These are phyloP conservation scores for Ustilago bromivora DNA, from an alignment of 1,284 basidiomycete species.

Conservation along the genomic window DNA sequence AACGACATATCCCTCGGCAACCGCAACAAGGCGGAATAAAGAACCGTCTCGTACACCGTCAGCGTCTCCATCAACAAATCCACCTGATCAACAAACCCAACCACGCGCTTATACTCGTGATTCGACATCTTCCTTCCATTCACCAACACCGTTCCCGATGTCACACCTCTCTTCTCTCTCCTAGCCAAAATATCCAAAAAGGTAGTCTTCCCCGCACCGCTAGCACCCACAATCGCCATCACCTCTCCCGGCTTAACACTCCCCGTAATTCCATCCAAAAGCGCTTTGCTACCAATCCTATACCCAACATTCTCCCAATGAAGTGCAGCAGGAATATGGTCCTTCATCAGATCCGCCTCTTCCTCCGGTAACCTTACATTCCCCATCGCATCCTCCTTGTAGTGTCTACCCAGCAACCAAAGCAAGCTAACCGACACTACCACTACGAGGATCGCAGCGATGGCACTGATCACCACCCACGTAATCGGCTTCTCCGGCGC, in stretches of 20 bases:
- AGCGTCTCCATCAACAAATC: constrained; percentile 95
- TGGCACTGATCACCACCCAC: constrained; percentile 86
- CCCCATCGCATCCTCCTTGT: constrained; percentile 51
- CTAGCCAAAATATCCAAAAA: constrained; percentile 94
- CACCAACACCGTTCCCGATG: constrained; percentile 82
- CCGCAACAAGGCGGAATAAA: constrained; percentile 90
- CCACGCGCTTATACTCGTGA: constrained; percentile 83
- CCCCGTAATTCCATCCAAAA: constrained; percentile 84
- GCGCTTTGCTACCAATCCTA: constrained; percentile 73
- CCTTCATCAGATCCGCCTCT: constrained; percentile 86
- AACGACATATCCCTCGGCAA: constrained; percentile 93
- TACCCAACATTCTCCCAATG: constrained; percentile 90
- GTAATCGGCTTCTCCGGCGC: constrained; percentile 55
- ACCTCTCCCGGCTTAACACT: constrained; percentile 93
- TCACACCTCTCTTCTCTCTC: constrained; percentile 83
- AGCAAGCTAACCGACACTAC: constrained; percentile 72
- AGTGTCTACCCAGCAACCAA: constrained; percentile 57
- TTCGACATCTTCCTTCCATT: constrained; percentile 85
- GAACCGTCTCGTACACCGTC: constrained; percentile 95
- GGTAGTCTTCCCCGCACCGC: constrained; percentile 95
- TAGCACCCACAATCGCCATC: constrained; percentile 93
- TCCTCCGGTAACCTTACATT: constrained; percentile 72
- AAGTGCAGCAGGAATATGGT: constrained; percentile 90
- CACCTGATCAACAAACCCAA: constrained; percentile 97
- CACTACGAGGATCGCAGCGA: constrained; percentile 77